Evolutionary conservation across 192 early-diverging fungal species (phyloP), one percentile per base, ranked within the genome.

Genomic region (Coemansia sp.): DNA sequence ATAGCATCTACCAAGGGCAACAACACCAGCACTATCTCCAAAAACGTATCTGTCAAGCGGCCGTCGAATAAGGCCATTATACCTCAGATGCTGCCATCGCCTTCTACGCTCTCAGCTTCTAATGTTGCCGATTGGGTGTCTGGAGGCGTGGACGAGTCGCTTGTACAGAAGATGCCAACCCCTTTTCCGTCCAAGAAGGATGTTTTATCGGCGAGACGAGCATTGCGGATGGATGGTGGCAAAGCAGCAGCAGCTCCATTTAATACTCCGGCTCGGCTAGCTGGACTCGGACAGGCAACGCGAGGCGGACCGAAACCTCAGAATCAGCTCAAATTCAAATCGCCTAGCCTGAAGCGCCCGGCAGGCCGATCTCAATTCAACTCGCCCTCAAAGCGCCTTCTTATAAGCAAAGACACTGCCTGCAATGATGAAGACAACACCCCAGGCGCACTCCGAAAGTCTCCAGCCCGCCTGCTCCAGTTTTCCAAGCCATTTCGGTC

Each of bases 161-260:
- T 14, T 31, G 17, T 14, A 4, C 52, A 54, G 30, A 54, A 54
- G 27, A 54, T 7, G 1, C 4, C 4, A 30, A 77, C 37, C 31
- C 55, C 41, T 42, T 79, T 79, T 36, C 75, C 75, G 14, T 79
- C 75, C 8, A 67, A 55, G 14, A 61, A 47, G 19, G 75, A 79
- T 28, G 75, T 79, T 14, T 55, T 68, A 27, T 79, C 75, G 19
- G 75, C 75, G 10, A 58, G 75, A 28, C 47, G 70, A 1, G 75
- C 75, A 0, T 34, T 78, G 47, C 68, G 50, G 57, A 42, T 42
- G 31, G 62, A 65, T 11, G 34, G 56, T 7, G 41, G 70, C 41
- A 62, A 45, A n/a, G 48, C 48, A 1, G 23, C 44, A 27, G 28
- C 59, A 3, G 31, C 53, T 1, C 28, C 50, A 14, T 74, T 68